These are phyloP conservation scores for Papiliotrema flavescens DNA, from an alignment of 1,284 basidiomycete species.

Conservation along the genomic window DNA sequence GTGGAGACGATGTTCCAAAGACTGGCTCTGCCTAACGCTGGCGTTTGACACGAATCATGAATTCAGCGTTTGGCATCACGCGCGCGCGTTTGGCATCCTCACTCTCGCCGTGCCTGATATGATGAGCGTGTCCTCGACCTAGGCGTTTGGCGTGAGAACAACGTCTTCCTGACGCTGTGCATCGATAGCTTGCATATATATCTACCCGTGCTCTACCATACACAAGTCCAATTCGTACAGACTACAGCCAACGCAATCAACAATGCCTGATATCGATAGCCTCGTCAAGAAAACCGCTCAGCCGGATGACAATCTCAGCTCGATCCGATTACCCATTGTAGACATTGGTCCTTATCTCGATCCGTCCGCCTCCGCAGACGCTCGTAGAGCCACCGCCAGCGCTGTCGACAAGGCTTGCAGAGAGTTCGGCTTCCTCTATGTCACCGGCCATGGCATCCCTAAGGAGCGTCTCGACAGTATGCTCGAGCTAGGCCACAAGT, in stretches of 20 bases:
- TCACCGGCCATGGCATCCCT: constrained; percentile 30
- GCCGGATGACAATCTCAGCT: constrained; percentile 12
- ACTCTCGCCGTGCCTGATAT: too few species aligned
- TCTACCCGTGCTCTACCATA: too few species aligned
- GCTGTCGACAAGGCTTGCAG: constrained; percentile 22
- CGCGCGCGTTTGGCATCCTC: too few species aligned
- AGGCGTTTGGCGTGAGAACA: too few species aligned
- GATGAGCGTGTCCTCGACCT: too few species aligned
- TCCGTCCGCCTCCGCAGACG: constrained; percentile 10
- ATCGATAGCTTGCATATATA: too few species aligned
- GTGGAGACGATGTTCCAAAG: too few species aligned
- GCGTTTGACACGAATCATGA: too few species aligned
- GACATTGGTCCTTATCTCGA: constrained; percentile 24
- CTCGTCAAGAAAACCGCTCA: constrained; percentile 12
- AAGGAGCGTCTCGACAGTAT: constrained; percentile 23
- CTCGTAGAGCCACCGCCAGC: constrained; percentile 8
- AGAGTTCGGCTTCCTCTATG: constrained; percentile 38
- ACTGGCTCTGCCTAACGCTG: too few species aligned
- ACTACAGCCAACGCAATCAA: not conserved
- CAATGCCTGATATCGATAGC: constrained; percentile 19
- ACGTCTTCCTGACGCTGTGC: too few species aligned
- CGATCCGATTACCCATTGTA: constrained; percentile 14
- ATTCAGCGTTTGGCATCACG: too few species aligned
- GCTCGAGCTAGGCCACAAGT: constrained; percentile 20
- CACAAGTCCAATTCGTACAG: not conserved